Percentiles rank a stretch among this genome's conserved stretches.
Conservation (phyloP, 1,139 yeast genomes). For the Candida mesenterica region DNA sequence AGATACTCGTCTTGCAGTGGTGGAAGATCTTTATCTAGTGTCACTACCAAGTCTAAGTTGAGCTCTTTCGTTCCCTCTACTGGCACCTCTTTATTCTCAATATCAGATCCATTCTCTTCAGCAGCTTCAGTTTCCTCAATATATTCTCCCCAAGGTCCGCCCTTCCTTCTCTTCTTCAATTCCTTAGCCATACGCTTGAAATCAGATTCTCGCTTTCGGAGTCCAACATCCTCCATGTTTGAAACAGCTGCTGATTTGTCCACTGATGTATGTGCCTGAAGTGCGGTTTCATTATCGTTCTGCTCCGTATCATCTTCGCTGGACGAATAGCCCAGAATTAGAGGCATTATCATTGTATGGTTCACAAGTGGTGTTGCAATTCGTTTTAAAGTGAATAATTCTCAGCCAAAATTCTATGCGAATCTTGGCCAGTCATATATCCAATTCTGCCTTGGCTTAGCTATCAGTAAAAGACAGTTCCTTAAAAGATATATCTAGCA, state of each 20-base stretch:
- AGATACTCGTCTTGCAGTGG: not conserved
- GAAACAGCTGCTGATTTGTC: not conserved
- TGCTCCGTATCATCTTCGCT: constrained; percentile 13
- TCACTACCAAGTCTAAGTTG: too few relatives aligned
- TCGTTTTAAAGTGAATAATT: too few relatives aligned
- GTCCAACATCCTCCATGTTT: too few relatives aligned
- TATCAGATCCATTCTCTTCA: constrained; percentile 24
- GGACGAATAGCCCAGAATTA: constrained; percentile 35
- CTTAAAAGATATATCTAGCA: too few relatives aligned
- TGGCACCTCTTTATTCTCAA: not conserved
- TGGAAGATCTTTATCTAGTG: not conserved
- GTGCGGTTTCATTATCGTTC: not conserved
- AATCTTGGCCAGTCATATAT: too few relatives aligned
- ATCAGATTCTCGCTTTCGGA: not conserved
- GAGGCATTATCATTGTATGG: constrained; percentile 11
- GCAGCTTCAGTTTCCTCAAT: constrained; percentile 10
- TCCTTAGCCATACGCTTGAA: constrained; percentile 7
- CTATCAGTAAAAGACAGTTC: too few relatives aligned
- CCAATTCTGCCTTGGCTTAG: too few relatives aligned
- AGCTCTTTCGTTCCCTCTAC: too few relatives aligned
- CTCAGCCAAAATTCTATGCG: too few relatives aligned
- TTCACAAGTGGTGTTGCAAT: too few relatives aligned
- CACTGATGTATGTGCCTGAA: not conserved
- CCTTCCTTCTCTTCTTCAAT: constrained; percentile 12
- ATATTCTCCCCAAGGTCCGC: constrained; percentile 62